A percentile compares a stretch with the other conserved stretches of the same genome.
phyloP scores from a whole-genome alignment of 2,329 filamentous ascomycete species.

The Microthyrium microscopicum region DNA sequence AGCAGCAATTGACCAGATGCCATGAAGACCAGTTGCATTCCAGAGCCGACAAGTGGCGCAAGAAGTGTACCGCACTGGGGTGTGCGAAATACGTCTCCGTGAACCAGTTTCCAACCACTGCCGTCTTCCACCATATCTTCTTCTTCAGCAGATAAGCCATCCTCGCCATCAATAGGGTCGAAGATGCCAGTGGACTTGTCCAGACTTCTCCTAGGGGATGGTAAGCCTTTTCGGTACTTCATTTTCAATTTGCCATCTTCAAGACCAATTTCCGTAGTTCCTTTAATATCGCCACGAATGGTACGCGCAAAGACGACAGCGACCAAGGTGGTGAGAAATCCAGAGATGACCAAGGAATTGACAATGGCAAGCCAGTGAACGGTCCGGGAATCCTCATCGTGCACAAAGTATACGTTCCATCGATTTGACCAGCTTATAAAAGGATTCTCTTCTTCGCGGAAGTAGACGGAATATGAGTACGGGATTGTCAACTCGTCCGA shows the following conservation, averaged over 20 bases:
- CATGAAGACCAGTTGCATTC: slow-evolving; percentile 78
- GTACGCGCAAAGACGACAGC: slow-evolving; percentile 69
- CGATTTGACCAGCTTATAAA: slow-evolving; percentile 71
- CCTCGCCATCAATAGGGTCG: slow-evolving; percentile 41
- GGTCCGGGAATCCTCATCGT: slow-evolving; percentile 63
- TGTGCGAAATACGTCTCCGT: slow-evolving; percentile 72
- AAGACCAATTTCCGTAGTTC: slow-evolving; percentile 39
- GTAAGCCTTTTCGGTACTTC: slow-evolving; percentile 32
- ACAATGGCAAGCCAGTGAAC: slow-evolving; percentile 82
- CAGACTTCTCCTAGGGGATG: slow-evolving; percentile 31
- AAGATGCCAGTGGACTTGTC: slow-evolving; percentile 39
- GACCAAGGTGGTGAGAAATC: slow-evolving; percentile 60
- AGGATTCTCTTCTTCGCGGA: slow-evolving; percentile 62
- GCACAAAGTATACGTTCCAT: slow-evolving; percentile 83
- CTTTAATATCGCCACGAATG: slow-evolving; percentile 62
- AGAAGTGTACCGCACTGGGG: slow-evolving; percentile 55
- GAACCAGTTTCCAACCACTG: slow-evolving; percentile 75
- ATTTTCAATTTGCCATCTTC: slow-evolving; percentile 49
- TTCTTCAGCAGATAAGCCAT: slow-evolving; percentile 46
- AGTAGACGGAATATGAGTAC: slow-evolving; percentile 83
- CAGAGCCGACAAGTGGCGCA: slow-evolving; percentile 68
- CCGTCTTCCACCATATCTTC: slow-evolving; percentile 63
- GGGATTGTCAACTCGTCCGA: slow-evolving; percentile 55
- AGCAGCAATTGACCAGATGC: slow-evolving; percentile 52
- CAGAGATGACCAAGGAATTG: slow-evolving; percentile 73